Conservation (phyloP, 2,329 filamentous ascomycete species). For the Salinomyces thailandicus region DNA sequence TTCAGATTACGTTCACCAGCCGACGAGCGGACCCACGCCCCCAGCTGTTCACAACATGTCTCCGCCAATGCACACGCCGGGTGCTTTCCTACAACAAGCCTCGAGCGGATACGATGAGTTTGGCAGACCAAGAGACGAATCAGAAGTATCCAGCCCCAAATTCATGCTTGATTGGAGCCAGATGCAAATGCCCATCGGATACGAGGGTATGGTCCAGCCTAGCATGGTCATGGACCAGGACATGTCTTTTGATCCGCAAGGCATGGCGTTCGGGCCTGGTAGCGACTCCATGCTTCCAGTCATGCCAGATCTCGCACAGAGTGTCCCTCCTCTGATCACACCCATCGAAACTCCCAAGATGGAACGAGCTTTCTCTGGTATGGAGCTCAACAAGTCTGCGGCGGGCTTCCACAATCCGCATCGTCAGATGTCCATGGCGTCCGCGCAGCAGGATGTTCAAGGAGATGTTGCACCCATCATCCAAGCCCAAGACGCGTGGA, state of each 20-base stretch:
- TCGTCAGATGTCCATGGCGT: conserved; percentile 28
- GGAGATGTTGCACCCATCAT: conserved; percentile 38
- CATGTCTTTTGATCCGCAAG: conserved; percentile 35
- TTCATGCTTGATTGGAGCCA: conserved; percentile 42
- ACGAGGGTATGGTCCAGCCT: conserved; percentile 33
- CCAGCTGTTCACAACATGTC: conserved; percentile 9
- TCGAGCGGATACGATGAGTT: conserved; percentile 40
- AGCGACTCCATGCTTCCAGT: conserved; percentile 35
- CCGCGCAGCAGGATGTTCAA: conserved; percentile 19
- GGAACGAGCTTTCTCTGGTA: conserved; percentile 37
- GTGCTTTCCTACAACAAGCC: conserved; percentile 32
- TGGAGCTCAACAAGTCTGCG: conserved; percentile 35
- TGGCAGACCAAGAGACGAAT: conserved; percentile 28
- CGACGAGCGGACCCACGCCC: conserved; percentile 24
- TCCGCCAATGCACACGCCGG: conserved; percentile 13
- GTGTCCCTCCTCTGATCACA: conserved; percentile 32
- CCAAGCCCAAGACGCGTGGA: conserved; percentile 43
- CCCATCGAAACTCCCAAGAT: conserved; percentile 38
- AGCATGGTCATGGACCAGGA: conserved; percentile 36
- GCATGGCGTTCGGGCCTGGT: conserved; percentile 27
- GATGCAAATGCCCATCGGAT: conserved; percentile 35
- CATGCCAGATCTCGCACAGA: conserved; percentile 33
- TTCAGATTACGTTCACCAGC: conserved; percentile 33
- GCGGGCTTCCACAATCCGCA: conserved; percentile 30
- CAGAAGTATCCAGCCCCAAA: conserved; percentile 35